These are phyloP conservation scores for Aureobasidium vineae DNA, from an alignment of 2,329 filamentous ascomycete species.

Conservation along the genomic window DNA sequence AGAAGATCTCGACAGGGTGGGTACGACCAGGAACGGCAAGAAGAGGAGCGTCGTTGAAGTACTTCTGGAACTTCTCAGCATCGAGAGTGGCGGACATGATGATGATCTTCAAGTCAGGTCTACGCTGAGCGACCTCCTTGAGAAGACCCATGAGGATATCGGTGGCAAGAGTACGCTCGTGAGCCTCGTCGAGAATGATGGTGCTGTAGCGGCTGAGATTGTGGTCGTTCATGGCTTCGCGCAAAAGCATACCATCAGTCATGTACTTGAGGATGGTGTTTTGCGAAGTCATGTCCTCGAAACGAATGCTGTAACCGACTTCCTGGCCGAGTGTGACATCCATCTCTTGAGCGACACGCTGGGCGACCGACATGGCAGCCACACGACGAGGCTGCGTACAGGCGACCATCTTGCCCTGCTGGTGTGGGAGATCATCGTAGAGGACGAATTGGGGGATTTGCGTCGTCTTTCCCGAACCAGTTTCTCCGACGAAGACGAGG, in stretches of 20 bases:
- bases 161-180: constrained; percentile 94
- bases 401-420: constrained; percentile 82
- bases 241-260: constrained; percentile 97
- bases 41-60: constrained; percentile 92
- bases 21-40: constrained; percentile 93
- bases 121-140: constrained; percentile 79
- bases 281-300: constrained; percentile 87
- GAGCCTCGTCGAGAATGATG: constrained; percentile 97
- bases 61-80: constrained; percentile 95
- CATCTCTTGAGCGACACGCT: constrained; percentile 96
- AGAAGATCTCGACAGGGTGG: constrained; percentile 96
- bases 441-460: constrained; percentile 99
- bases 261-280: constrained; percentile 98
- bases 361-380: constrained; percentile 96
- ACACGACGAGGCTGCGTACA: constrained; percentile 98
- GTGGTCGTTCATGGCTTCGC: constrained; percentile 96
- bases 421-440: constrained; percentile 90
- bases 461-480: constrained; percentile 98
- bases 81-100: constrained; percentile 99
- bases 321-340: constrained; percentile 90
- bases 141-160: constrained; percentile 96
- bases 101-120: constrained; percentile 93
- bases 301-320: constrained; percentile 98
- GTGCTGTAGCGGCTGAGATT: constrained; percentile 90
- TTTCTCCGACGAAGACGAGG: constrained; percentile 97